Percentiles rank a stretch among this genome's conserved stretches.
phyloP scores from a whole-genome alignment of 2,329 filamentous ascomycete species.

The Huntiella decipiens region DNA sequence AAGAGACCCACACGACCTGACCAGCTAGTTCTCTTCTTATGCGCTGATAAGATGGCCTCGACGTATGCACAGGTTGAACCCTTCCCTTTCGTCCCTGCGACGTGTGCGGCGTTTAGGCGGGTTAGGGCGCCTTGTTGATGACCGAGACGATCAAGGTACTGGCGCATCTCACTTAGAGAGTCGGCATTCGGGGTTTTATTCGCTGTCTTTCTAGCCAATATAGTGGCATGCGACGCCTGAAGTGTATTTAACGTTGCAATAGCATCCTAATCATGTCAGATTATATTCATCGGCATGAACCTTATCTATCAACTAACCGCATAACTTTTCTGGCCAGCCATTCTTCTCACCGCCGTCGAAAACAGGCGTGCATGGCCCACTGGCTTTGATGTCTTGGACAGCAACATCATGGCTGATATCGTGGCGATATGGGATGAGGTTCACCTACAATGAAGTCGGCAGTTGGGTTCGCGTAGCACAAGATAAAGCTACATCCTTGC shows the following conservation, averaged over 20 bases:
- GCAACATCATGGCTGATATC: too few species aligned
- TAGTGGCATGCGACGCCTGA: slow-evolving; percentile 67
- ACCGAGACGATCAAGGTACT: slow-evolving; percentile 59
- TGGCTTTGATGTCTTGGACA: too few species aligned
- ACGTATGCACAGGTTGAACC: slow-evolving; percentile 53
- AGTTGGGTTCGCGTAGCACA: too few species aligned
- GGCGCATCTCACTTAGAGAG: slow-evolving; percentile 59
- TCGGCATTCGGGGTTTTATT: slow-evolving; percentile 50
- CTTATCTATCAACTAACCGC: too few species aligned
- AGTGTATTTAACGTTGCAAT: slow-evolving; percentile 73
- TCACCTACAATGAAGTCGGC: too few species aligned
- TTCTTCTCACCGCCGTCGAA: too few species aligned
- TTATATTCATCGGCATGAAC: too few species aligned
- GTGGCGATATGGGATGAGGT: too few species aligned
- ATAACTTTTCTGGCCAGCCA: too few species aligned
- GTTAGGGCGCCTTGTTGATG: slow-evolving; percentile 44
- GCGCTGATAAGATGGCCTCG: slow-evolving; percentile 39
- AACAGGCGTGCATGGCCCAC: too few species aligned
- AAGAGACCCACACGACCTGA: slow-evolving; percentile 40
- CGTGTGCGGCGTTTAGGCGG: slow-evolving; percentile 47
- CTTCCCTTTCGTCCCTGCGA: slow-evolving; percentile 62
- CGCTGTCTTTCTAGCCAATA: slow-evolving; percentile 60
- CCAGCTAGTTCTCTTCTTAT: slow-evolving; percentile 19
- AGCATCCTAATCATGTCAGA: slow-evolving; percentile 46
- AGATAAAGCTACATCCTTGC: too few species aligned